phyloP scores from a whole-genome alignment of 2,329 filamentous ascomycete species.

The Aaosphaeria arxii region DNA sequence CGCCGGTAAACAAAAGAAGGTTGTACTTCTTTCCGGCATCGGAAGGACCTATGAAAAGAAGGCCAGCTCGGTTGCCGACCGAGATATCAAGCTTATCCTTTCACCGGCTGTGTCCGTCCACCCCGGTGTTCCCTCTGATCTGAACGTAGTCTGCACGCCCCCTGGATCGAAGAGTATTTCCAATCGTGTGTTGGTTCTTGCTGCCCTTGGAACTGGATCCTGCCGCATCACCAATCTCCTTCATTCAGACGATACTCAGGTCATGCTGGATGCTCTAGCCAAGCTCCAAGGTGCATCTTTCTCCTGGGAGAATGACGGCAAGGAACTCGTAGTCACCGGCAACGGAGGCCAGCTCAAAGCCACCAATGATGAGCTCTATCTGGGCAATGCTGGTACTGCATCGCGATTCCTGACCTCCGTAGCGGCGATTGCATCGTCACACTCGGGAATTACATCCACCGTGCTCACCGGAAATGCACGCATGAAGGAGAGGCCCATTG shows the following conservation, averaged over 20 bases:
- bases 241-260: constrained; percentile 95
- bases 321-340: constrained; percentile 82
- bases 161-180: constrained; percentile 98
- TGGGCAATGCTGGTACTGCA: constrained; percentile 94
- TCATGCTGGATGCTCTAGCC: constrained; percentile 90
- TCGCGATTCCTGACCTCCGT: constrained; percentile 94
- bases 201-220: constrained; percentile 80
- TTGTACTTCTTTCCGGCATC: constrained; percentile 87
- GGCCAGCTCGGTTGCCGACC: constrained; percentile 85
- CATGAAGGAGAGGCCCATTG: constrained; percentile 95
- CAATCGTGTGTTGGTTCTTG: constrained; percentile 90
- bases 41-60: constrained; percentile 83
- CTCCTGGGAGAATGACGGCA: constrained; percentile 92
- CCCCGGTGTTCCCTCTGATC: constrained; percentile 64
- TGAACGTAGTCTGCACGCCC: constrained; percentile 75
- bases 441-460: constrained; percentile 61
- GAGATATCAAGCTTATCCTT: constrained; percentile 76
- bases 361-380: constrained; percentile 74
- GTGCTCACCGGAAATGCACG: constrained; percentile 89
- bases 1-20: constrained; percentile 89
- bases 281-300: constrained; percentile 84
- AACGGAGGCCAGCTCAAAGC: constrained; percentile 84
- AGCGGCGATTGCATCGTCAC: constrained; percentile 73
- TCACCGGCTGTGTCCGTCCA: constrained; percentile 73
- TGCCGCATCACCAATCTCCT: constrained; percentile 90